Conservation (phyloP, 805 yeast species). For the Ogataea trehaloabstinens region DNA sequence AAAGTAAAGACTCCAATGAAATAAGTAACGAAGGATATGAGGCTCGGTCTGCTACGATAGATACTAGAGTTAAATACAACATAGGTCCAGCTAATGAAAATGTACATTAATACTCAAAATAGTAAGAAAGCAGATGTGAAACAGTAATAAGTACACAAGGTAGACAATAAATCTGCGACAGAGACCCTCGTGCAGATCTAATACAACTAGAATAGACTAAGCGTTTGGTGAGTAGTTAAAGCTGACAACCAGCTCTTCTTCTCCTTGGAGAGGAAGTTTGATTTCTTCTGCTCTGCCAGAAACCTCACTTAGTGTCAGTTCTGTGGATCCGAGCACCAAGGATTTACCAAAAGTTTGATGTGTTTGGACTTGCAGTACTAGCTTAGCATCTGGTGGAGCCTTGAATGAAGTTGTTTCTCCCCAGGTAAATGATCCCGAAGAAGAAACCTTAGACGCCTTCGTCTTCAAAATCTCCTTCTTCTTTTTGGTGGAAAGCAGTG, state of each 20-base stretch:
- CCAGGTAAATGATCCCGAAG: slow-evolving; percentile 48
- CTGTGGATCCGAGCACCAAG: slow-evolving; percentile 58
- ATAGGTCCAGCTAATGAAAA: no score
- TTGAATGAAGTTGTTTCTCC: slow-evolving; percentile 67
- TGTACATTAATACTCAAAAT: no score
- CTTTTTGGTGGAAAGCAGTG: slow-evolving; percentile 37
- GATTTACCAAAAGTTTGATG: slow-evolving; percentile 75
- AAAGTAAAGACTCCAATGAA: neutral
- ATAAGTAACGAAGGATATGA: no score
- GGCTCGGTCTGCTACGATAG: no score
- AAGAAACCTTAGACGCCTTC: slow-evolving; percentile 48
- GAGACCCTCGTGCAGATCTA: no score
- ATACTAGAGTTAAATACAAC: no score
- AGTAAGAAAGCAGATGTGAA: no score
- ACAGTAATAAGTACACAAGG: no score
- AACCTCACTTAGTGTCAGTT: slow-evolving; percentile 50
- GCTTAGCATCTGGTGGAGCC: slow-evolving; percentile 57
- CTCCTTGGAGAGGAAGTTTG: slow-evolving; percentile 36
- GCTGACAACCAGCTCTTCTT: slow-evolving; percentile 40
- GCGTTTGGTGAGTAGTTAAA: slow-evolving; percentile 39
- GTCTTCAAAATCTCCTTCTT: slow-evolving; percentile 66
- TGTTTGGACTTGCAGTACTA: slow-evolving; percentile 60
- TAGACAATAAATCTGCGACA: no score
- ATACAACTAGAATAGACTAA: no score
- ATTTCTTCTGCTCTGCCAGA: slow-evolving; percentile 44